Conservation (phyloP, 371 early-diverging fungal species). For the Lichtheimia hyalospora region DNA sequence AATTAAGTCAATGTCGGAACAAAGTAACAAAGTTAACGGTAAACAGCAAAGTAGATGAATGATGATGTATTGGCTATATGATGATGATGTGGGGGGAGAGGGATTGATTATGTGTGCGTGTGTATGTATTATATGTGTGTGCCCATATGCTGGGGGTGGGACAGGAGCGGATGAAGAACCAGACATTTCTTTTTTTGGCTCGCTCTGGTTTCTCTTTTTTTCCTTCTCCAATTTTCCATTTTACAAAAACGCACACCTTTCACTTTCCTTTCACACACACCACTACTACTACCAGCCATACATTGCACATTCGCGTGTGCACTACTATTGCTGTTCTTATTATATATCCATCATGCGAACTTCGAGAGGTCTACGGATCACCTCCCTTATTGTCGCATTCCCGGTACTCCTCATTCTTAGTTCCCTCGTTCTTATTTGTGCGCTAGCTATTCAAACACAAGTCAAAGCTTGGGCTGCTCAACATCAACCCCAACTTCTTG, state of each 20-base stretch:
- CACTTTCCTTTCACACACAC: background rate
- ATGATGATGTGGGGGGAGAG: no score
- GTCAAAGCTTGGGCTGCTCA: conserved; percentile 11
- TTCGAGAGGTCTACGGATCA: conserved; percentile 18
- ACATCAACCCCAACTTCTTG: conserved; percentile 3
- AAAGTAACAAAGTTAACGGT: no score
- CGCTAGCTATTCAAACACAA: conserved; percentile 14
- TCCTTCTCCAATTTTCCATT: background rate
- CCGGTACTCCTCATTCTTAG: conserved; percentile 20
- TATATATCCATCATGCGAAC: conserved; percentile 12
- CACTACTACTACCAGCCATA: background rate
- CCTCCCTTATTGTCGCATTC: conserved; percentile 19
- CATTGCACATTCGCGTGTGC: background rate
- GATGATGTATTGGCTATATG: no score
- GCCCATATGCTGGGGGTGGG: no score
- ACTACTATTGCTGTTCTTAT: background rate
- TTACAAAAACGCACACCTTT: no score
- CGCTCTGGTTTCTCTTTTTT: background rate
- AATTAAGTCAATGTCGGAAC: no score
- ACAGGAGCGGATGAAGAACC: background rate
- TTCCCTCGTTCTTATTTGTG: conserved; percentile 17
- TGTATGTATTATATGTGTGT: no score
- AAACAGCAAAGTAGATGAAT: no score
- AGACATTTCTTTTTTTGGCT: background rate
- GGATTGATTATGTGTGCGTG: no score